These are phyloP conservation scores for Alternaria angustiovoidea DNA, from an alignment of 2,329 filamentous ascomycete genomes.

Conservation along the genomic window DNA sequence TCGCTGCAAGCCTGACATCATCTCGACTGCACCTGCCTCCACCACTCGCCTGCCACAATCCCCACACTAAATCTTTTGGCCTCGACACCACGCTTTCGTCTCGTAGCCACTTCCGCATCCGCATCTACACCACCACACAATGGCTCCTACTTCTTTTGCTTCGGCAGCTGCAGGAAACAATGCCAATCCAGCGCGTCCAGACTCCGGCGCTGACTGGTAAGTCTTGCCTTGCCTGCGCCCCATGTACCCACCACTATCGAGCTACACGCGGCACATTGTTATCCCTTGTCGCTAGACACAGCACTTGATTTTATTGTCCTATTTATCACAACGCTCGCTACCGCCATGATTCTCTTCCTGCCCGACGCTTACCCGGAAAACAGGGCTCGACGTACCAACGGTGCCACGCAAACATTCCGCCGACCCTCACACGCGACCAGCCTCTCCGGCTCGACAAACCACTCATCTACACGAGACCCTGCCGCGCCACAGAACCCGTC, in stretches of 20 bases:
- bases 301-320: constrained; percentile 13
- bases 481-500: constrained; percentile 43
- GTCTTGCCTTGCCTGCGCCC: constrained; percentile 31
- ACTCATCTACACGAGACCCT: constrained; percentile 41
- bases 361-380: constrained; percentile 24
- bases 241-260: constrained; percentile 13
- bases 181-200: constrained; percentile 53
- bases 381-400: constrained; percentile 71
- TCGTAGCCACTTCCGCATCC: constrained; percentile 28
- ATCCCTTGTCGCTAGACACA: constrained; percentile 20
- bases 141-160: constrained; percentile 61
- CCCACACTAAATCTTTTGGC: constrained; percentile 35
- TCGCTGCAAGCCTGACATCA: constrained; percentile 33
- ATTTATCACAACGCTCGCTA: constrained; percentile 18
- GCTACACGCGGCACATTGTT: constrained; percentile 14
- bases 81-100: constrained; percentile 34
- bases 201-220: constrained; percentile 57
- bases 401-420: constrained; percentile 72
- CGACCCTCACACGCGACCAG: constrained; percentile 68
- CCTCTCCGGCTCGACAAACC: constrained; percentile 53
- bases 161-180: constrained; percentile 59
- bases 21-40: constrained; percentile 34
- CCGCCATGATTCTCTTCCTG: constrained; percentile 11
- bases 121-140: constrained; percentile 32
- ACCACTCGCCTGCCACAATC: constrained; percentile 33